Evolutionary conservation across 495 filamentous ascomycete genomes (phyloP), one percentile per base, ranked within the genome.

Genomic region (Parathielavia hyrcaniae): DNA sequence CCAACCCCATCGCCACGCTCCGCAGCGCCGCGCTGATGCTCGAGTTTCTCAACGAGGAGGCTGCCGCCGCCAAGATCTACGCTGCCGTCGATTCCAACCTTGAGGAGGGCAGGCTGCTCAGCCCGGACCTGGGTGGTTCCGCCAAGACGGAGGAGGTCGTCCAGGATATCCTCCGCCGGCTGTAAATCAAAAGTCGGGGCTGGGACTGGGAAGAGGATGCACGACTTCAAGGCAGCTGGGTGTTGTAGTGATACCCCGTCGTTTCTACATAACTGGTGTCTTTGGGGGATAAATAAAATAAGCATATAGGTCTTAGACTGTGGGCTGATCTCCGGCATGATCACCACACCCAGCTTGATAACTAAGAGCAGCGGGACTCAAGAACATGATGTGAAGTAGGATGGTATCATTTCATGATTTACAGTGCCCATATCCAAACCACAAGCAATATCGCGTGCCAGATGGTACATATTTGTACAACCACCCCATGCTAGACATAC

Each of bases 1-100:
- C 93, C 63, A 97, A 99, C 76, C 93, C 93, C 47, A 90, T 99
- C 69, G 93, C 93, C 44, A 99, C 91, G 17, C 80, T 97, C 61
- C 79, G 93, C 70, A 93, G 88, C 72, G 85, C 91, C 20, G 93
- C 86, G 43, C 79, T 96, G 66, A 96, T 97, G 91, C 79, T 99
- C 61, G 92, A 97, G 78, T 99, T 99, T 73, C 71, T 96, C 62
- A 83, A 86, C 20, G 86, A 96, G 78, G 84, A 87, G 70, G 77
- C 81, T 59, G 93, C 93, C 16, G 95, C 93, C 11, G 90, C 85
- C 11, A 83, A 78, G 79, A 91, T 99, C 60, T 95, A 97, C 68
- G 75, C 81, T 56, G 95, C 92, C 34, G 91, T 97, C 44, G 95
- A 99, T 75, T 91, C 75, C 35, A 96, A 91, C 75, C 74, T 99